These are phyloP conservation scores for Camellia granthamiana DNA, from an alignment of 148 eudicot species.

Conservation along the genomic window DNA sequence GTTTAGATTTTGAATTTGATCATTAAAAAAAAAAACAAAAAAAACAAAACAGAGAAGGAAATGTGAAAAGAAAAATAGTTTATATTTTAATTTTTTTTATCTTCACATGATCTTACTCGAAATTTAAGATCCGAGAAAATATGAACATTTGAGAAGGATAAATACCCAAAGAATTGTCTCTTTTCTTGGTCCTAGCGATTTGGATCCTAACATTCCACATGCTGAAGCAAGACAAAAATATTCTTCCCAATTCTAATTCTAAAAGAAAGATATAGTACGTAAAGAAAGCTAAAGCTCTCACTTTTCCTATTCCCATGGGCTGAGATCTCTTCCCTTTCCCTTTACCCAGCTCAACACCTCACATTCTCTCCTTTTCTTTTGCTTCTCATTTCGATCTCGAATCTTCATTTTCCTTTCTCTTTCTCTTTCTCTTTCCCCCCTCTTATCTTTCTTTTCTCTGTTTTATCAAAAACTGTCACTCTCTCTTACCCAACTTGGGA, in stretches of 20 bases:
- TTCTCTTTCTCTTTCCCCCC: constrained; percentile 6
- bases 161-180: background rate
- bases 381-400: constrained; percentile 32
- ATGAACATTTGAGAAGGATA: background rate
- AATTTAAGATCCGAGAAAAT: too few relatives aligned
- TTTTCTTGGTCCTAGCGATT: background rate
- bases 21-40: too few relatives aligned
- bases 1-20: too few relatives aligned
- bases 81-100: too few relatives aligned
- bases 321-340: constrained; percentile 36
- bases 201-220: background rate
- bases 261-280: background rate
- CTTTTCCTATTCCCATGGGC: constrained; percentile 57
- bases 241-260: constrained; percentile 14
- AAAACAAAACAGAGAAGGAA: too few relatives aligned
- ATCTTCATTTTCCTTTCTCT: constrained; percentile 18
- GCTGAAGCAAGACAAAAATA: constrained; percentile 20
- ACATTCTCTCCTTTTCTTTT: background rate
- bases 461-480: constrained; percentile 36
- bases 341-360: background rate
- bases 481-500: constrained; percentile 28
- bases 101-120: too few relatives aligned
- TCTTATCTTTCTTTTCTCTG: constrained; percentile 7
- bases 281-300: constrained; percentile 41
- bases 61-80: too few relatives aligned